Evolutionary conservation across 208 protist species (phyloP), one percentile per base, ranked within the genome.

Genomic region (Vickermania ingenoplastis): DNA sequence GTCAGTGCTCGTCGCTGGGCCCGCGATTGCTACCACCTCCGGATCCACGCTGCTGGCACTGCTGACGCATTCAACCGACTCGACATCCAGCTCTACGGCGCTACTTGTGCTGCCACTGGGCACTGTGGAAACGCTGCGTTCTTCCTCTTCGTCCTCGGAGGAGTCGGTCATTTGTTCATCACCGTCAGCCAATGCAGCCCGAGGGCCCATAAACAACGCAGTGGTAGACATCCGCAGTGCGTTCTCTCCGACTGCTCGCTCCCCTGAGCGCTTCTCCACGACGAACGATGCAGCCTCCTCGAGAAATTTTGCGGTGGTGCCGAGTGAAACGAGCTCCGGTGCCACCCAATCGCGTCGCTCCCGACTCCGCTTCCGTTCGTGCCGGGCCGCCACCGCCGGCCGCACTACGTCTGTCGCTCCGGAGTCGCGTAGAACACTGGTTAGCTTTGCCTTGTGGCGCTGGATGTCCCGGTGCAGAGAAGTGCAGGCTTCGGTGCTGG

Each of bases 171-270:
- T 14, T n/a, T n/a, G n/a, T n/a, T n/a, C n/a, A n/a, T n/a, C n/a
- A n/a, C n/a, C n/a, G n/a, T n/a, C n/a, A n/a, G n/a, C n/a, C n/a
- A n/a, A n/a, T n/a, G 69, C 75, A 1, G 27, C 29, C 13, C 86
- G 72, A 21, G 86, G 83, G 0, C 86, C 86, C 83, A 93, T 86
- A 57, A 90, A 93, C 25, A 93, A 76, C 0, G 86, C 85, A 5
- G 75, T 86, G 62, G 73, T 87, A 21, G 73, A 79, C 59, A 79
- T 58, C 13, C 65, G 50, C 51, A 93, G 71, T 3, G 55, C 62
- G 67, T 93, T 93, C 25, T 76, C 31, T 29, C 76, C 28, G 13
- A 87, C 56, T 22, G 64, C 59, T n/a, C 71, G 59, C 62, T 86
- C 80, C 25, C 75, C 65, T 11, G 50, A 59, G 27, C 66, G 51